phyloP scores from a whole-genome alignment of 805 yeast species.

The Ogataea paraovalis region DNA sequence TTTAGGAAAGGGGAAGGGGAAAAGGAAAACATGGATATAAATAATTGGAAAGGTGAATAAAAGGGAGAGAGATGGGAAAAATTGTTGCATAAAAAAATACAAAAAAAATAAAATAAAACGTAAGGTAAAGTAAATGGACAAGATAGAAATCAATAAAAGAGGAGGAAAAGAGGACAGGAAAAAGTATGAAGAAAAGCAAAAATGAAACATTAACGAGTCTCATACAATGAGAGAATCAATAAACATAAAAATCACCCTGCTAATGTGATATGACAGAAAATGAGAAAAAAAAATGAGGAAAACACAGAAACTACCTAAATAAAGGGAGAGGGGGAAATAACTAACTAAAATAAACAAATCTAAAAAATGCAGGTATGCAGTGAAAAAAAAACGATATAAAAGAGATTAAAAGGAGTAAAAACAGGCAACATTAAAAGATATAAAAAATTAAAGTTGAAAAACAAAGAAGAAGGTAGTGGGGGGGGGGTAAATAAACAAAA shows the following conservation, averaged over 20 bases:
- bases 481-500: too few relatives aligned
- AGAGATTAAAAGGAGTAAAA: not conserved
- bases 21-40: not conserved
- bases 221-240: not conserved
- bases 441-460: not conserved
- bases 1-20: not conserved
- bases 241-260: not conserved
- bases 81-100: not conserved
- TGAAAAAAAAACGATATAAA: not conserved
- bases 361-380: conserved; percentile 2
- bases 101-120: not conserved
- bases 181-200: conserved; percentile 2
- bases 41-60: not conserved
- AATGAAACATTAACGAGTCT: not conserved
- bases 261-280: not conserved
- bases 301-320: not conserved
- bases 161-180: conserved; percentile 4
- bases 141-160: conserved; percentile 8
- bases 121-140: not conserved
- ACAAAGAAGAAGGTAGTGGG: not conserved
- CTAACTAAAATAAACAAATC: conserved; percentile 2
- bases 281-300: conserved; percentile 1
- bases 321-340: not conserved
- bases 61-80: not conserved
- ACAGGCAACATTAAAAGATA: conserved; percentile 2